Evolutionary conservation across 2,329 filamentous ascomycete species (phyloP).

Genomic region (Sclerotinia subarctica): DNA sequence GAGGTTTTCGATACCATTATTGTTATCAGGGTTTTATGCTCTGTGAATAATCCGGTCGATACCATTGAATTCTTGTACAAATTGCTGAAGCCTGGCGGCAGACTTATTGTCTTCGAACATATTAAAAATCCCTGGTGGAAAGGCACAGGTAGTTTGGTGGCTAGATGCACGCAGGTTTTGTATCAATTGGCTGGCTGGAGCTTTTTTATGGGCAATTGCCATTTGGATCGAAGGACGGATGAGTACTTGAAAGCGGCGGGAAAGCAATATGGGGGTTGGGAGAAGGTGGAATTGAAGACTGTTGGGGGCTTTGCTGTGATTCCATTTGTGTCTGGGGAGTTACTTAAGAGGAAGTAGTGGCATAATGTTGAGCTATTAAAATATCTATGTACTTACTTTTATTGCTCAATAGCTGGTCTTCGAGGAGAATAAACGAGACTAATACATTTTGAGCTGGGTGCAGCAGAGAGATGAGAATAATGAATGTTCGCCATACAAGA

Average conservation of each 20-base stretch:
- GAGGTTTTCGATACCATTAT: not conserved
- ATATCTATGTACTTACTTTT: too few relatives aligned
- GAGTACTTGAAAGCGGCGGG: not conserved
- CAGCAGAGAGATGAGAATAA: not conserved
- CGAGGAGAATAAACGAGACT: too few relatives aligned
- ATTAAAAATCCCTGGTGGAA: not conserved
- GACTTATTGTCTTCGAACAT: not conserved
- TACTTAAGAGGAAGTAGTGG: not conserved
- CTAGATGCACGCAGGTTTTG: not conserved
- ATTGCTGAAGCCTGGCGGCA: not conserved
- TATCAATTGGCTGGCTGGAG: constrained; percentile 1
- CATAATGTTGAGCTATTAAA: not conserved
- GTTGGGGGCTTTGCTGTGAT: not conserved
- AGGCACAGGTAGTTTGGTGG: not conserved
- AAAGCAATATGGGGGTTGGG: not conserved
- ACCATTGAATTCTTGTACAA: not conserved
- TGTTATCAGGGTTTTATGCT: not conserved
- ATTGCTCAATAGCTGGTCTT: too few relatives aligned
- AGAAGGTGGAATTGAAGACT: not conserved
- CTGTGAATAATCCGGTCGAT: not conserved
- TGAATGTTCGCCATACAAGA: accelerated
- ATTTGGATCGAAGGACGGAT: constrained; percentile 4
- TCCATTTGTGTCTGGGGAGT: constrained; percentile 4
- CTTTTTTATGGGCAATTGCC: constrained; percentile 4
- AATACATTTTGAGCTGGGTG: not conserved